Evolutionary conservation across 2,329 filamentous ascomycete genomes (phyloP).

Genomic region (Graphilbum sp.): DNA sequence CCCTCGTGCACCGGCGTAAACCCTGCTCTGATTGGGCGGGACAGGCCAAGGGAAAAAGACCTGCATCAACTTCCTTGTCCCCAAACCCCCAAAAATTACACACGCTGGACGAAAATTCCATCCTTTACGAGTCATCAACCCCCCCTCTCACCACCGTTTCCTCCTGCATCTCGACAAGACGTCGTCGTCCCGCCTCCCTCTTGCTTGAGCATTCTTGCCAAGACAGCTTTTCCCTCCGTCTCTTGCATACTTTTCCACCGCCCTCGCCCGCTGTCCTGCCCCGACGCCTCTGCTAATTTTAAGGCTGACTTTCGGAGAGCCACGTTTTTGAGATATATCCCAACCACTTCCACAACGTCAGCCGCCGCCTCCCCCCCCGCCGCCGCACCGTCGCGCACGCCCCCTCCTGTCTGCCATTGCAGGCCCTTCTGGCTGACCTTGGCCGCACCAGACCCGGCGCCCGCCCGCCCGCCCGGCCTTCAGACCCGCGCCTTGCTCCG

Average conservation of each 20-base stretch:
- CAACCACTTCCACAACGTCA: no score
- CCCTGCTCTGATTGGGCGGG: neutral
- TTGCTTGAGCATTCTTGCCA: neutral
- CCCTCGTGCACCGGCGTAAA: neutral
- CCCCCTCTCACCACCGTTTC: neutral
- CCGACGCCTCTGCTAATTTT: no score
- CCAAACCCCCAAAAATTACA: neutral
- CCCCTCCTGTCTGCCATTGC: no score
- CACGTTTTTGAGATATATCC: no score
- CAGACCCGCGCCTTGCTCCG: no score
- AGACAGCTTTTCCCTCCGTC: neutral
- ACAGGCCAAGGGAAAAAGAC: neutral
- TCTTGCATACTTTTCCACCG: neutral
- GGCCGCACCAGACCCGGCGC: neutral
- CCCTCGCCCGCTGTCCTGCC: no score
- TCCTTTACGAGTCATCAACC: neutral
- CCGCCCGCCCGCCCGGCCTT: no score
- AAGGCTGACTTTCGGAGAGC: no score
- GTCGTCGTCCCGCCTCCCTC: neutral
- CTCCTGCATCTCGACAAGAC: neutral
- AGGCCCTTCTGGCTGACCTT: no score
- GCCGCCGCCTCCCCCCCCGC: no score
- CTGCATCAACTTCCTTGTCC: neutral
- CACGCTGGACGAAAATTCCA: neutral
- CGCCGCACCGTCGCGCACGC: no score